phyloP scores from a whole-genome alignment of 2,329 filamentous ascomycete species.

The Claviceps digitariae region DNA sequence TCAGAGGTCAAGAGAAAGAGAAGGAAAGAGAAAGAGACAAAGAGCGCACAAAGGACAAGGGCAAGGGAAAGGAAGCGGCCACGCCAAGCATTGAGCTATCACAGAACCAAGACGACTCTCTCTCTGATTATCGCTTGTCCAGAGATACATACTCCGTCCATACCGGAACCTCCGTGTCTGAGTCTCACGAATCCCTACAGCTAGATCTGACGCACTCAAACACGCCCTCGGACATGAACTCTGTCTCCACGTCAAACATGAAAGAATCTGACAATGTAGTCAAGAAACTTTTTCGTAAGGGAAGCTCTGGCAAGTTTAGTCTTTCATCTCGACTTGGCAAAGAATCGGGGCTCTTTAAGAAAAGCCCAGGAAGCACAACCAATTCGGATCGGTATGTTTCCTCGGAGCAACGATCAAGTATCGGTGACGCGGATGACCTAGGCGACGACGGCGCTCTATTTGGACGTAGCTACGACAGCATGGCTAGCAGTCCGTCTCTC shows the following conservation, averaged over 20 bases:
- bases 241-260: constrained; percentile 21
- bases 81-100: constrained; percentile 26
- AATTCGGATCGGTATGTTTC: constrained; percentile 45
- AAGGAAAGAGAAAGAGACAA: constrained; percentile 17
- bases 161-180: constrained; percentile 44
- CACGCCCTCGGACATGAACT: constrained; percentile 39
- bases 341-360: constrained; percentile 43
- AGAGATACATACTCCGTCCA: constrained; percentile 43
- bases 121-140: constrained; percentile 39
- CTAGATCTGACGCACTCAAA: constrained; percentile 44
- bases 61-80: constrained; percentile 23
- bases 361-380: constrained; percentile 41
- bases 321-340: constrained; percentile 43
- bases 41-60: constrained; percentile 22
- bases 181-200: constrained; percentile 44
- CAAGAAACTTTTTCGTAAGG: constrained; percentile 49
- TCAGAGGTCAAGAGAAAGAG: constrained; percentile 22
- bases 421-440: constrained; percentile 41
- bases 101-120: constrained; percentile 31
- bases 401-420: constrained; percentile 40
- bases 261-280: constrained; percentile 45
- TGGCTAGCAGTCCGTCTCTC: constrained; percentile 42
- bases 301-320: constrained; percentile 52
- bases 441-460: constrained; percentile 30
- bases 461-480: constrained; percentile 42